Evolutionary conservation across 2,329 filamentous ascomycete genomes (phyloP), one percentile per base, ranked within the genome.

Genomic region (Fusarium nelsonii): DNA sequence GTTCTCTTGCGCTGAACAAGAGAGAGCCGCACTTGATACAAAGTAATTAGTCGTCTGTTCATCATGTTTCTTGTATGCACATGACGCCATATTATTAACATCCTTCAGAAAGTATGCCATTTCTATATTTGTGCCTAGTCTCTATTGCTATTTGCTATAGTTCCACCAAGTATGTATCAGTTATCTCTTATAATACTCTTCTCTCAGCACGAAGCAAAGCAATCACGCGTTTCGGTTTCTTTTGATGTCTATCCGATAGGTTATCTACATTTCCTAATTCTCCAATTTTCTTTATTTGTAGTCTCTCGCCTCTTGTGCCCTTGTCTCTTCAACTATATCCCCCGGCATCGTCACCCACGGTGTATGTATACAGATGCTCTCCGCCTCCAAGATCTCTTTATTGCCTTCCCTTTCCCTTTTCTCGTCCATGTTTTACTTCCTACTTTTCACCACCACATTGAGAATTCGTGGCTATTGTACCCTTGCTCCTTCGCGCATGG

Each of bases 21-120:
- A 36, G 28, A 32, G n/a, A 11, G 7, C 8, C 26, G 5, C 15
- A 8, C 8, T 41, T 14, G n/a, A 46, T 14, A 32, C 23, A n/a
- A 63, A 63, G 41, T 23, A 36, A 56, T 30, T 15, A 12, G 34
- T 33, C 30, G 14, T 54, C n/a, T 23, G 10, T 41, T 20, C n/a
- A 56, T 41, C 58, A 8, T 9, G 6, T 12, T 20, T 16, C 6
- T 28, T 7, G 10, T 9, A 8, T 12, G 11, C 4, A 12, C 3
- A 4, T 32, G 58, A 56, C 34, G 37, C 18, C 4, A 8, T 4
- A 16, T 9, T 3, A 12, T 18, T 15, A 15, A 41, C 15, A 15
- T 1, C 32, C 18, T 23, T 9, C 15, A 18, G 23, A 6, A 12
- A 20, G 5, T 4, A 18, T 16, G 18, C 23, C 16, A 18, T 6